phyloP scores from a whole-genome alignment of 2,329 filamentous ascomycete species.

The Aspergillus sp. region DNA sequence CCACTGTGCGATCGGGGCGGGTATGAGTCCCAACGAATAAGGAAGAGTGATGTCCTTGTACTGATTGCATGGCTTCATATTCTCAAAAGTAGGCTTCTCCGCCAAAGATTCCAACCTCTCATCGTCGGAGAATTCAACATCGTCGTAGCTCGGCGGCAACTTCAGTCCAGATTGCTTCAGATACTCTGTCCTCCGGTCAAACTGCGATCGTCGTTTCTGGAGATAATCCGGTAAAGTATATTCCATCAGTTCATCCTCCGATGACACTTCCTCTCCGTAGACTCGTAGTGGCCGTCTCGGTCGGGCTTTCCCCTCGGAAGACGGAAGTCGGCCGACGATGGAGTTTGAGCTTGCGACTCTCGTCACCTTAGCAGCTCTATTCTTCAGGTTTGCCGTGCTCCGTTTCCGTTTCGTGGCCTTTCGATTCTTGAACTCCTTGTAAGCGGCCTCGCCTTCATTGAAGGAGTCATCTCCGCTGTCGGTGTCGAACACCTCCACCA shows the following conservation, averaged over 20 bases:
- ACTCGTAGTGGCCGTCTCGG: conserved; percentile 39
- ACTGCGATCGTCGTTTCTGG: conserved; percentile 64
- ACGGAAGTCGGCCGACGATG: conserved; percentile 37
- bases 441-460: conserved; percentile 50
- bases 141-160: conserved; percentile 74
- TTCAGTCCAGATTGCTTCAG: conserved; percentile 70
- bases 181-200: conserved; percentile 62
- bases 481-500: conserved; percentile 24
- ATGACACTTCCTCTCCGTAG: conserved; percentile 50
- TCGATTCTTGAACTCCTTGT: conserved; percentile 65
- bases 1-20: conserved; percentile 86
- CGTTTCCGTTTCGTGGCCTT: conserved; percentile 57
- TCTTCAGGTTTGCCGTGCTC: conserved; percentile 48
- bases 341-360: conserved; percentile 47
- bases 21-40: conserved; percentile 77
- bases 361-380: conserved; percentile 46
- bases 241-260: conserved; percentile 58
- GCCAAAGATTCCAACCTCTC: conserved; percentile 62
- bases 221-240: conserved; percentile 72
- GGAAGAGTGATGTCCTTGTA: conserved; percentile 76
- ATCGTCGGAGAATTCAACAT: conserved; percentile 74
- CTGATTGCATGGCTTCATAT: conserved; percentile 62
- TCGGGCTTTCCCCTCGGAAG: conserved; percentile 27
- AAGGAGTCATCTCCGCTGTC: conserved; percentile 36
- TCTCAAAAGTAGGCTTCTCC: conserved; percentile 70